These are phyloP conservation scores for Yarrowia galli DNA, from an alignment of 1,139 yeast genomes.

Conservation along the genomic window DNA sequence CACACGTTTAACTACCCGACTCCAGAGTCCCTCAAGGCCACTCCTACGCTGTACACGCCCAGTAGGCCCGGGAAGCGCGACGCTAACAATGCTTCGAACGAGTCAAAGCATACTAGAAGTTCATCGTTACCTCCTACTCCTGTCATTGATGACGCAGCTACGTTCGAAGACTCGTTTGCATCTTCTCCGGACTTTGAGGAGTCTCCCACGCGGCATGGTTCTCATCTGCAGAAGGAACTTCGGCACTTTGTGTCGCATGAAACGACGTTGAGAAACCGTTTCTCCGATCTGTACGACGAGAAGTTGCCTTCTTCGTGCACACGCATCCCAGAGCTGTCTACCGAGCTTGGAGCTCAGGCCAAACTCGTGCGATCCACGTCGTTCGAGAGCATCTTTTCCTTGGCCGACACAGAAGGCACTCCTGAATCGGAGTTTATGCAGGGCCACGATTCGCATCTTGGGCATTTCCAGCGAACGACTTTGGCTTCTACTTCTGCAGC, in stretches of 20 bases:
- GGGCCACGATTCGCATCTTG: slow-evolving; percentile 21
- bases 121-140: slow-evolving; percentile 34
- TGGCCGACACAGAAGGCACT: slow-evolving; percentile 1
- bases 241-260: slow-evolving; percentile 35
- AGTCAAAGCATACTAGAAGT: slow-evolving; percentile 13
- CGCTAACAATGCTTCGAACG: not conserved
- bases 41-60: slow-evolving; percentile 20
- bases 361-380: slow-evolving; percentile 30
- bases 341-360: slow-evolving; percentile 13
- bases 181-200: slow-evolving; percentile 24
- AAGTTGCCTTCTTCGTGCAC: slow-evolving; percentile 17
- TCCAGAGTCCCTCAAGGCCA: slow-evolving; percentile 22
- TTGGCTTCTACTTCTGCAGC: slow-evolving; percentile 31
- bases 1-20: slow-evolving; percentile 14
- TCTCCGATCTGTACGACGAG: slow-evolving; percentile 34
- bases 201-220: slow-evolving; percentile 13
- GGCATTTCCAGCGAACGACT: slow-evolving; percentile 16
- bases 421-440: slow-evolving; percentile 12
- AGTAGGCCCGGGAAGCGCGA: slow-evolving; percentile 9
- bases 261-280: slow-evolving; percentile 26
- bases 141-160: slow-evolving; percentile 10
- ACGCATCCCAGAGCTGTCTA: slow-evolving; percentile 27
- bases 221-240: slow-evolving; percentile 26
- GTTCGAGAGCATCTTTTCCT: slow-evolving; percentile 27
- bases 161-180: slow-evolving; percentile 17